Evolutionary conservation across 1,139 yeast species (phyloP), one percentile per base, ranked within the genome.

Genomic region (Tardiomyces depauwii): DNA sequence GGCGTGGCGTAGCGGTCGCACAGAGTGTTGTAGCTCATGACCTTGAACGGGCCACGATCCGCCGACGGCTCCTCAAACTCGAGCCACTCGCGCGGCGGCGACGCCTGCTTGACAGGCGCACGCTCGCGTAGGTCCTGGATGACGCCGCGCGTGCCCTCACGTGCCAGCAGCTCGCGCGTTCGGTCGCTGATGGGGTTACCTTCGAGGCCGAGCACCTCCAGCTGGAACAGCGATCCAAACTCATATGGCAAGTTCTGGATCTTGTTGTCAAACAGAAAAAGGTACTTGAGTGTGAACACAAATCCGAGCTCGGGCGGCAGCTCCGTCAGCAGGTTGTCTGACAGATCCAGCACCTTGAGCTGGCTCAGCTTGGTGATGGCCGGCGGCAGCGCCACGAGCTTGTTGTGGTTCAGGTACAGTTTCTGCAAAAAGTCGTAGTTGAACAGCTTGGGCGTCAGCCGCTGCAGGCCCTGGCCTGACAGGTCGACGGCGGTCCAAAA

Each of bases 1-100:
- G 93, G 76, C 10, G 96, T 88, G 2, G 97, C 97, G 68, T 89
- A 89, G 63, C 84, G 94, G 62, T 91, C 97, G 65, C 98, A 91
- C 60, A 91, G 72, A 2, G 95, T 86, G 64, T 91, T 91, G 70
- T 88, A 91, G 43, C 89, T 80, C 74, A 87, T 73, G 46, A 89
- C 70, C 0, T 96, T 84, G 62, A 91, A 88, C 18, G 54, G 60
- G 18, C 57, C 52, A 19, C 63, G 41, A 33, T 53, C 45, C 55
- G 55, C 38, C 18, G 21, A 33, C 7, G 48, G 27, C 23, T 30
- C 43, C 89, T 82, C 84, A 47, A 89, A 71, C 48, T 76, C 74
- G 40, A 86, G 72, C 94, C 96, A 89, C 54, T 79, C 78, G 65
- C 98, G 77, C 45, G 88, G 83, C 48, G 76, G 72, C 4, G 88